Evolutionary conservation across 257 asterid species (phyloP).

Genomic region (Echium plantagineum): DNA sequence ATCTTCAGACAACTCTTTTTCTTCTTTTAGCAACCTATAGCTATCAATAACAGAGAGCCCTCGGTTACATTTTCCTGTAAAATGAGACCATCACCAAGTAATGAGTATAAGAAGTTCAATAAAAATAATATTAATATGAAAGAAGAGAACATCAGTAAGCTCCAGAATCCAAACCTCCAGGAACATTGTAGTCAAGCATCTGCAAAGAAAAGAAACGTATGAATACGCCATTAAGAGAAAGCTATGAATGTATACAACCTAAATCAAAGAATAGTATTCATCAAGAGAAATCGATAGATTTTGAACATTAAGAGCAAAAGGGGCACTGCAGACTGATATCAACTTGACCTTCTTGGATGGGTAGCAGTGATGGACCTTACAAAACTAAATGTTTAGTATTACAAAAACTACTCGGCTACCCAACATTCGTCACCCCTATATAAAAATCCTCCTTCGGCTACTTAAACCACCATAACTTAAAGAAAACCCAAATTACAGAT

Average conservation of each 20-base stretch:
- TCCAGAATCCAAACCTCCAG: conserved; percentile 51
- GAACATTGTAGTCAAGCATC: conserved; percentile 96
- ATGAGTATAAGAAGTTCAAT: background rate
- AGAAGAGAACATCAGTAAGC: background rate
- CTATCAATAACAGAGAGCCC: conserved; percentile 96
- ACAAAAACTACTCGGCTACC: no score
- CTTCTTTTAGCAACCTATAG: conserved; percentile 69
- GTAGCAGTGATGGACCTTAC: background rate
- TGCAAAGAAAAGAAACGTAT: conserved; percentile 15
- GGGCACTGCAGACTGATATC: background rate
- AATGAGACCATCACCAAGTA: background rate
- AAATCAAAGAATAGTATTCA: no score
- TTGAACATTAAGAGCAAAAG: background rate
- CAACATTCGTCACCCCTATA: no score
- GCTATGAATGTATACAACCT: background rate
- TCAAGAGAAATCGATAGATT: background rate
- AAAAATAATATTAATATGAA: background rate
- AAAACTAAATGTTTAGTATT: no score
- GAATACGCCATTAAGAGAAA: background rate
- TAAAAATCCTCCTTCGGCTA: no score
- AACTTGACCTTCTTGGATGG: background rate
- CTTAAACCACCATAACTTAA: no score
- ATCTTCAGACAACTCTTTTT: conserved; percentile 50
- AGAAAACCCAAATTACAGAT: background rate
- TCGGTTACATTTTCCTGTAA: conserved; percentile 85